Evolutionary conservation across 2,329 filamentous ascomycete species (phyloP).

Genomic region (Scopulariopsis brevicaulis): DNA sequence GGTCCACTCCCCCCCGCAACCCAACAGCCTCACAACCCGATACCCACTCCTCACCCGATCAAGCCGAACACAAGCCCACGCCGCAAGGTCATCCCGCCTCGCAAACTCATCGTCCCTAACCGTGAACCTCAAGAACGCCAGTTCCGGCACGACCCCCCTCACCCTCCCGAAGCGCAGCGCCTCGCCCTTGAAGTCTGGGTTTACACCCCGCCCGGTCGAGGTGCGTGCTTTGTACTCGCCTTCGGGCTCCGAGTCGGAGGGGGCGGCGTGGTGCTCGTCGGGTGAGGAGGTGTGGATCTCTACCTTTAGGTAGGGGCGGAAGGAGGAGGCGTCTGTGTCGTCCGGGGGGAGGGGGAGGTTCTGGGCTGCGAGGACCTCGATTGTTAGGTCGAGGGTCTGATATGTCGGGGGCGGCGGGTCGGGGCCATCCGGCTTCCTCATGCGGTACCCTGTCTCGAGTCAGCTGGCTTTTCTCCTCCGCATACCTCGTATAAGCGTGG

Average conservation of each 20-base stretch:
- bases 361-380: conserved; percentile 70
- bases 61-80: conserved; percentile 81
- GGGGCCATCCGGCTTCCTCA: conserved; percentile 7
- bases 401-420: conserved; percentile 11
- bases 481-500: neutral
- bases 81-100: conserved; percentile 62
- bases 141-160: conserved; percentile 49
- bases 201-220: conserved; percentile 41
- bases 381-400: conserved; percentile 54
- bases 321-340: conserved; percentile 38
- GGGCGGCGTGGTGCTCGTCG: conserved; percentile 26
- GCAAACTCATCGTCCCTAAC: conserved; percentile 75
- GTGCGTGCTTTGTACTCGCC: conserved; percentile 48
- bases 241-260: conserved; percentile 20
- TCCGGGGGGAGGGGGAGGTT: conserved; percentile 53
- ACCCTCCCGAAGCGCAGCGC: conserved; percentile 44
- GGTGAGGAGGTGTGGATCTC: conserved; percentile 73
- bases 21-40: conserved; percentile 65
- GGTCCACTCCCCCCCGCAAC: conserved; percentile 53
- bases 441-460: conserved; percentile 17
- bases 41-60: conserved; percentile 69
- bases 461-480: neutral
- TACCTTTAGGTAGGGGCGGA: conserved; percentile 73
- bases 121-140: conserved; percentile 72
- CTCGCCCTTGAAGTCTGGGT: conserved; percentile 53